Conservation (phyloP, 345 rosid genomes). For the Salix koriyanagi region DNA sequence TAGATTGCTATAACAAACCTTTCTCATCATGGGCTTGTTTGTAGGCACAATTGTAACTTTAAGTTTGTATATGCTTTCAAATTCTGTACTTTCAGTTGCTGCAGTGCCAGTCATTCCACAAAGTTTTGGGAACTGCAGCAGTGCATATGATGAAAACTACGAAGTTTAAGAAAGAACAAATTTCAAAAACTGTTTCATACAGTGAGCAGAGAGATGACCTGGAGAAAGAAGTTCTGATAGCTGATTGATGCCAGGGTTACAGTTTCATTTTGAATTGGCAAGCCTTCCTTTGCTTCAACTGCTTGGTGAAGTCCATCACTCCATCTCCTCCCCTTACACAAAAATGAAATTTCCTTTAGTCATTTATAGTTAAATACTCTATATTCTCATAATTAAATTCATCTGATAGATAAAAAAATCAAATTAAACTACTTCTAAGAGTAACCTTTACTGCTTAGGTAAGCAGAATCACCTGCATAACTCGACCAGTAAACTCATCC, state of each 20-base stretch:
- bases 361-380: not conserved
- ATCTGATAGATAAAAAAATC: not conserved
- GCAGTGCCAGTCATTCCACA: constrained; percentile 99
- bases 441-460: constrained; percentile 1
- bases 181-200: constrained; percentile 9
- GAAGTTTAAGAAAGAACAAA: constrained; percentile 10
- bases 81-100: constrained; percentile 91
- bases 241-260: constrained; percentile 92
- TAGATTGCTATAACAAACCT: constrained; percentile 44
- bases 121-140: constrained; percentile 79
- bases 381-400: not conserved
- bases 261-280: constrained; percentile 98
- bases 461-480: constrained; percentile 73
- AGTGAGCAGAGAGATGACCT: constrained; percentile 45
- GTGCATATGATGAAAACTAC: constrained; percentile 11
- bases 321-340: constrained; percentile 88
- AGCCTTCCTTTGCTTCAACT: constrained; percentile 94
- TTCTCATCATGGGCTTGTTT: constrained; percentile 94
- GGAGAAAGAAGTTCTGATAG: constrained; percentile 96
- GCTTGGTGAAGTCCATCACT: constrained; percentile 99
- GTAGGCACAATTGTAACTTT: constrained; percentile 96
- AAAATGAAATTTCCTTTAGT: constrained; percentile 3
- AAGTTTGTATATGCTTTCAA: constrained; percentile 96
- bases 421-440: not conserved
- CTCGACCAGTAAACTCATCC: constrained; percentile 98